phyloP scores from a whole-genome alignment of 2,329 filamentous ascomycete genomes.

The Colletotrichum echinochloae region DNA sequence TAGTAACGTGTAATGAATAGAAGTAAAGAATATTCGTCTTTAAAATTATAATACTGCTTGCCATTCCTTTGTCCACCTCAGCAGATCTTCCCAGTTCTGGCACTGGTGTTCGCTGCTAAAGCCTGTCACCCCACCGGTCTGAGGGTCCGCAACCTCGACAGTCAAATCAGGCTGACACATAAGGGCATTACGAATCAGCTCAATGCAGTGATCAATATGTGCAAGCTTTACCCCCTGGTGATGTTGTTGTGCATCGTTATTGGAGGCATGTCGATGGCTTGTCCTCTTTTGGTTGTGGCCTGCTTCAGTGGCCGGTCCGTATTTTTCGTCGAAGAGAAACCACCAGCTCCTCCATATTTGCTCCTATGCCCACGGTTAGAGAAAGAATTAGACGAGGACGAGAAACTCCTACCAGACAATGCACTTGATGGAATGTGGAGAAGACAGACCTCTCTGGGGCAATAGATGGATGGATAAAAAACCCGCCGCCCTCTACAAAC shows the following conservation, averaged over 20 bases:
- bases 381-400: background rate
- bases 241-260: background rate
- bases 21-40: no score
- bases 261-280: background rate
- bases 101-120: background rate
- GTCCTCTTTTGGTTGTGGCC: background rate
- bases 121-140: background rate
- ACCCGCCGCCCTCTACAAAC: background rate
- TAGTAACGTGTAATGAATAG: no score
- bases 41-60: background rate
- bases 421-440: background rate
- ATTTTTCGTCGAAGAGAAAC: background rate
- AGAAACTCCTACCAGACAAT: background rate
- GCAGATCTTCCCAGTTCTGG: background rate
- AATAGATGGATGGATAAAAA: background rate
- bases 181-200: background rate
- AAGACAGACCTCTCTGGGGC: background rate
- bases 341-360: background rate
- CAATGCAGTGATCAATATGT: background rate
- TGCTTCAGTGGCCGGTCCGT: background rate
- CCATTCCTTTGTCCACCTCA: background rate
- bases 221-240: background rate
- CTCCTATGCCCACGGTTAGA: background rate
- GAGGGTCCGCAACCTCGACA: background rate
- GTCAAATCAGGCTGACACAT: background rate